Conservation (phyloP, 176 grass and related monocot species). For the Oryza glumipatula region DNA sequence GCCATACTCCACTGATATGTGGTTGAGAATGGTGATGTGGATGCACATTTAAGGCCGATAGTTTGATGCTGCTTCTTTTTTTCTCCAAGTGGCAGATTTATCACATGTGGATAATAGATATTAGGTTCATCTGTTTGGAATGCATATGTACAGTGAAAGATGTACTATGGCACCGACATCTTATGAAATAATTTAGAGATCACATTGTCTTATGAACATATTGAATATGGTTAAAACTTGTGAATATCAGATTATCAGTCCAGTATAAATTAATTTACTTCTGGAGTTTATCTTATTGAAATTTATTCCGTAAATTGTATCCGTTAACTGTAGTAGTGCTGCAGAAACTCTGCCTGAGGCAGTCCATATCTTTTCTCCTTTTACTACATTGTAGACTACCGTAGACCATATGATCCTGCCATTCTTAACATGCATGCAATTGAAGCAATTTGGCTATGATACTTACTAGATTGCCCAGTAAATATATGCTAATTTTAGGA, state of each 20-base stretch:
- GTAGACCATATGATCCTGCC: neutral
- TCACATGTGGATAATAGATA: neutral
- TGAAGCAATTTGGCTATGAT: neutral
- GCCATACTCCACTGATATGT: constrained; percentile 17
- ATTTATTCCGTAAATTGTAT: neutral
- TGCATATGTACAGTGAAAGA: constrained; percentile 16
- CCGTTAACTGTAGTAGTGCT: neutral
- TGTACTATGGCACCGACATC: neutral
- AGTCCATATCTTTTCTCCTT: neutral
- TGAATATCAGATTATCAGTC: neutral
- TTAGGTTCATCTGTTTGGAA: constrained; percentile 12
- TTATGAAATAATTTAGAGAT: constrained; percentile 8
- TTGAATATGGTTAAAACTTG: constrained; percentile 7
- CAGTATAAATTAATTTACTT: neutral
- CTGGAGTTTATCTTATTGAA: neutral
- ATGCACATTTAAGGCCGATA: constrained; percentile 20
- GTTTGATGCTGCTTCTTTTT: neutral
- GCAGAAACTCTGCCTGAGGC: constrained; percentile 9
- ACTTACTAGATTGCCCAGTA: neutral
- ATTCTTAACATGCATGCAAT: neutral
- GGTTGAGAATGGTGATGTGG: constrained; percentile 20
- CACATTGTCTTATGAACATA: neutral
- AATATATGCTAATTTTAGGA: neutral
- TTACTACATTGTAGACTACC: neutral
- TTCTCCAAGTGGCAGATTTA: constrained; percentile 12